A percentile compares a stretch with the other conserved stretches of the same genome.
Evolutionary conservation across 768 basidiomycete species (phyloP).

Genomic region (Leccinum imitatum): DNA sequence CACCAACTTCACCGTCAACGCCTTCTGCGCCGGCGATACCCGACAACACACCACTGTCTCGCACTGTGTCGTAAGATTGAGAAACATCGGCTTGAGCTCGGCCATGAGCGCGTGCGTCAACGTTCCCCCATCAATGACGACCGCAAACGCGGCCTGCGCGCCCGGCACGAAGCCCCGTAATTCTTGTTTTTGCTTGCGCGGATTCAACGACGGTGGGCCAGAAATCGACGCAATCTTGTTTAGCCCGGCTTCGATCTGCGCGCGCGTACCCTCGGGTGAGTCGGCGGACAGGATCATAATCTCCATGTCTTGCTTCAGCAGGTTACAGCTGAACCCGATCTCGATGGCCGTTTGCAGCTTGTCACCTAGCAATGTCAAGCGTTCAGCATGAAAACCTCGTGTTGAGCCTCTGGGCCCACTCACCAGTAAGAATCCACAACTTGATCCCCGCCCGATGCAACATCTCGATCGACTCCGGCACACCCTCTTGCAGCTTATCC

Average conservation of each 20-base stretch:
- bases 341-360: conserved; percentile 99
- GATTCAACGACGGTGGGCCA: conserved; percentile 69
- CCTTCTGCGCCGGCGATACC: conserved; percentile 97
- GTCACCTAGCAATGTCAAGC: conserved; percentile 55
- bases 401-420: background rate
- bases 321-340: conserved; percentile 93
- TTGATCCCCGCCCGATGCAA: conserved; percentile 95
- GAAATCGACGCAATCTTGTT: conserved; percentile 91
- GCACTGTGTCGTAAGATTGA: conserved; percentile 92
- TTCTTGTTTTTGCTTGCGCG: conserved; percentile 33
- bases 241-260: conserved; percentile 87
- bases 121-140: conserved; percentile 96
- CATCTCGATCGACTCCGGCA: conserved; percentile 92
- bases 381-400: background rate
- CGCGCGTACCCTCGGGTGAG: conserved; percentile 65
- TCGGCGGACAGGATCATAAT: conserved; percentile 96
- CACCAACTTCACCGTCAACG: conserved; percentile 91
- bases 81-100: conserved; percentile 80
- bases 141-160: conserved; percentile 77
- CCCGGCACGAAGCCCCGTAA: conserved; percentile 63
- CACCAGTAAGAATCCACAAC: conserved; percentile 95
- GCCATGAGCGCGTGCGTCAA: conserved; percentile 76
- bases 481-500: conserved; percentile 96
- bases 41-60: conserved; percentile 98
- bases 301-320: conserved; percentile 93